Evolutionary conservation across 2,329 filamentous ascomycete species (phyloP), one percentile per base, ranked within the genome.

Genomic region (Aspergillus versicolor): DNA sequence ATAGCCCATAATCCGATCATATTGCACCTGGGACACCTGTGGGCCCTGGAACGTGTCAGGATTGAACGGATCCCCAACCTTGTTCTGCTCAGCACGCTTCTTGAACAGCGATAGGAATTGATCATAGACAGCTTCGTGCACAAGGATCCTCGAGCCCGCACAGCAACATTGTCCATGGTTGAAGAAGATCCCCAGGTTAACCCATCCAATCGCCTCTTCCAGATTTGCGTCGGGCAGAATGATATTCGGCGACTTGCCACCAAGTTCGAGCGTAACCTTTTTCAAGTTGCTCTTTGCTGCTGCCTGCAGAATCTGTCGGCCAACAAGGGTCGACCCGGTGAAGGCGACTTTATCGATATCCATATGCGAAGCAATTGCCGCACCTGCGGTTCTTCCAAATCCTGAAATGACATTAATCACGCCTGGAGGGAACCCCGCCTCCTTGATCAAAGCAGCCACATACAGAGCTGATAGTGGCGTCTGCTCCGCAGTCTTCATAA

Each of bases 11-110:
- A 95, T 92, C 65, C 90, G 88, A 79, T 95, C 90, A 70, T 89
- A 94, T 77, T 96, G 91, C 52, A 92, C 79, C 78, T 94, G 83
- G 64, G 88, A 91, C 70, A 95, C 88, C 78, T 94, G 91, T 40
- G 91, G 91, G 51, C 91, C 91, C 77, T 94, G 91, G 89, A 93
- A 93, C 64, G 90, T 93, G 62, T 89, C 83, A 64, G 82, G 73
- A 67, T 83, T 79, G 82, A 94, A 93, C 63, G 91, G 91, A 80
- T 95, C 88, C 65, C 91, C 91, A 64, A 95, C 88, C 67, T 86
- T 82, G 82, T 93, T 94, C 78, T 84, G 74, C 67, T 79, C 70
- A 3, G 32, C 88, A 52, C 90, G 86, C 79, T 85, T 82, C 85
- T 89, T 92, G 84, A 95, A 95, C 51, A 84, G 82, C 67, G 82